Evolutionary conservation across 441 rosid genomes (phyloP).

Genomic region (Eruca vesicaria): DNA sequence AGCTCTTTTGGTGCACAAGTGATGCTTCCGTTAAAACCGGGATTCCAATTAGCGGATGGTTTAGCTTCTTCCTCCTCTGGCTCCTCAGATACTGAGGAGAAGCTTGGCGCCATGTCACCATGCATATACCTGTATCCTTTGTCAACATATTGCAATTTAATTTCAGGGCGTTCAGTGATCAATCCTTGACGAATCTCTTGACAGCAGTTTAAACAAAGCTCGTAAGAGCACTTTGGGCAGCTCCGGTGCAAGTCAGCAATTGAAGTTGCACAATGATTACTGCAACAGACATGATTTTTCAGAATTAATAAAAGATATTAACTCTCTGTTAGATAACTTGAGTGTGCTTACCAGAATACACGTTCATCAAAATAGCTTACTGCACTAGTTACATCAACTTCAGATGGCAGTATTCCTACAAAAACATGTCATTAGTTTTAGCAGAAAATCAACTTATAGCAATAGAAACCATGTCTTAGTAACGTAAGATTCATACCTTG

Average conservation of each 20-base stretch:
- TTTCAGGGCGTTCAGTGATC: conserved; percentile 42
- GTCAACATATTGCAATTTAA: conserved; percentile 41
- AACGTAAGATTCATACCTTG: conserved; percentile 39
- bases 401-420: conserved; percentile 36
- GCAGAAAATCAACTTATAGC: background rate
- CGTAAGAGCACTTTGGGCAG: conserved; percentile 69
- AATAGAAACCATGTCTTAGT: background rate
- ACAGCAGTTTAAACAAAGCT: conserved; percentile 78
- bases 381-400: conserved; percentile 41
- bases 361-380: conserved; percentile 60
- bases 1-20: conserved; percentile 58
- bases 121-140: conserved; percentile 62
- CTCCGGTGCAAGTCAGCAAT: conserved; percentile 77
- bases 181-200: conserved; percentile 59
- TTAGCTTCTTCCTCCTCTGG: conserved; percentile 21
- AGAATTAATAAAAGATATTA: background rate
- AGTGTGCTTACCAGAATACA: conserved; percentile 59
- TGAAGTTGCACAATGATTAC: conserved; percentile 90
- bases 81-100: conserved; percentile 9
- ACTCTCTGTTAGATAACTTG: background rate
- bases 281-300: conserved; percentile 24
- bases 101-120: conserved; percentile 48
- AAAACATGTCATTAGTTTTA: conserved; percentile 18
- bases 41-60: conserved; percentile 42
- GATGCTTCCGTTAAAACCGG: conserved; percentile 52